Evolutionary conservation across 371 early-diverging fungal species (phyloP), one percentile per base, ranked within the genome.

Genomic region (Mortierella polycephala): DNA sequence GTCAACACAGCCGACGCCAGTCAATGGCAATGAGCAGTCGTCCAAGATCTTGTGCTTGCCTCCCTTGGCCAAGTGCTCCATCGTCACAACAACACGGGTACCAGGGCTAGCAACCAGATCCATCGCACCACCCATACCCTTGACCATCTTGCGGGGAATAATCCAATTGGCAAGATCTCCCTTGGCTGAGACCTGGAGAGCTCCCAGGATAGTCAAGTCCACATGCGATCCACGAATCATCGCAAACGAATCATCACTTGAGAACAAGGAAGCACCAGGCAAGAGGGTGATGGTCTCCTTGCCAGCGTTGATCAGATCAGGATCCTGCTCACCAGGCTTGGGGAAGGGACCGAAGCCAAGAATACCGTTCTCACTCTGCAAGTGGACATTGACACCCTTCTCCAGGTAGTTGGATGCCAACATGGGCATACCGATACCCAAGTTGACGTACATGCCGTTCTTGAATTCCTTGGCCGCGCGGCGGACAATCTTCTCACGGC

Each of bases 391-490:
- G 68, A 91, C 87, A 23, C 84, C 87, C 47, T 84, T 82, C 42
- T 85, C 83, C 54, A 91, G 85, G 81, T 88, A 90, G 83, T 90
- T 90, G 85, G 84, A 83, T 20, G 90, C 90, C 45, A 90, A 81
- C 84, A 91, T 89, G 39, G 93, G 93, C 89, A 92, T 89, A 54
- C 93, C 93, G 46, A 92, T 91, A 42, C 91, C 93, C 49, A 91
- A 82, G 83, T 91, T 91, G 57, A 86, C 76, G 46, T 88, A 90
- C 88, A 88, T 88, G 60, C 92, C 90, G 66, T 90, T 87, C 81
- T 85, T 84, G 77, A 92, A 90, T 82, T 92, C 93, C 59, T 84
- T 84, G 8, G 93, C 93, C 2, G 91, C 93, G 30, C 91, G 83
- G 53, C 86, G 81, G 44, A 91, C 89, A 64, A 92, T 92, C 55